Conservation (phyloP, 257 asterid genomes). For the Linderniella brevidens region DNA sequence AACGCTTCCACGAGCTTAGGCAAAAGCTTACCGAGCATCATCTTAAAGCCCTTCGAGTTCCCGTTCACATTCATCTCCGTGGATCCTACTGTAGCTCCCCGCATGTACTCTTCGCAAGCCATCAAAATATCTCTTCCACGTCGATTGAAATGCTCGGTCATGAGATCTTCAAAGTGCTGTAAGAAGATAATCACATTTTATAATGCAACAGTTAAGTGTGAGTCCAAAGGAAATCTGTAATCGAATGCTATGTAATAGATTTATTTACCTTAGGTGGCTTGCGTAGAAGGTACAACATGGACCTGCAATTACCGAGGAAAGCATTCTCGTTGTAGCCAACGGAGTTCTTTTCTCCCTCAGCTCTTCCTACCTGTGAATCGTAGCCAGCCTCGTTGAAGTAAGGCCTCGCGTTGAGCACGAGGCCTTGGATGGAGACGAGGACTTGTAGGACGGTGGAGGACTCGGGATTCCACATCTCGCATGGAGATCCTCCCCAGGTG, state of each 20-base stretch:
- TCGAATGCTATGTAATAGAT: no score
- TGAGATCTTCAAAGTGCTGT: slow-evolving; percentile 85
- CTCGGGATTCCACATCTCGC: no score
- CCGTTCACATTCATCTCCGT: slow-evolving; percentile 27
- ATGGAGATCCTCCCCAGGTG: no score
- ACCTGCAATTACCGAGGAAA: slow-evolving; percentile 72
- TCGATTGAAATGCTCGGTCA: slow-evolving; percentile 53
- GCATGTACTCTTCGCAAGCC: slow-evolving; percentile 68
- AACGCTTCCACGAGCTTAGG: slow-evolving; percentile 73
- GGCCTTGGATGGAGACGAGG: no score
- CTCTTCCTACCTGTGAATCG: no score
- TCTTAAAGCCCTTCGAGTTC: slow-evolving; percentile 80
- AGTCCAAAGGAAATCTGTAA: not conserved
- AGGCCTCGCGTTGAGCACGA: no score
- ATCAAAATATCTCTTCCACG: slow-evolving; percentile 34
- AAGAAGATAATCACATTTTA: slow-evolving; percentile 7
- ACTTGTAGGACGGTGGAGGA: no score
- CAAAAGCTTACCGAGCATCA: slow-evolving; percentile 64
- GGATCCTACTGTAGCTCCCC: slow-evolving; percentile 58
- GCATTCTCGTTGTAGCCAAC: slow-evolving; percentile 79
- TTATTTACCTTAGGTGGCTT: slow-evolving; percentile 71
- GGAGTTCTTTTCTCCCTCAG: slow-evolving; percentile 28
- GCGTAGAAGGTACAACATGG: slow-evolving; percentile 68
- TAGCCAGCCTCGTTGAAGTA: no score
- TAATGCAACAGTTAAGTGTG: no score